phyloP scores from a whole-genome alignment of 2,329 filamentous ascomycete species.

The Zarea fungicola region DNA sequence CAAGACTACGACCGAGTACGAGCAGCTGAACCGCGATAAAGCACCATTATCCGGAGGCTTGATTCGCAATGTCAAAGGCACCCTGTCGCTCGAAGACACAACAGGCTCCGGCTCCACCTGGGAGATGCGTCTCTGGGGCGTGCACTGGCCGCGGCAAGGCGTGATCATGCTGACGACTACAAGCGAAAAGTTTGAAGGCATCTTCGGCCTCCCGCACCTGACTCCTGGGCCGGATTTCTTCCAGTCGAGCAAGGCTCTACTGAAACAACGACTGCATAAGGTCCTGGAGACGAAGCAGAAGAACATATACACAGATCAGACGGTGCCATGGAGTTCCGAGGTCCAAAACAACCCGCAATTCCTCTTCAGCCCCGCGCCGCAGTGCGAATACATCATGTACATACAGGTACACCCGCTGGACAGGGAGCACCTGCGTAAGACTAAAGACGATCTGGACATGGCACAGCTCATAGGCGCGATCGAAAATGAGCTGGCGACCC shows the following conservation, averaged over 20 bases:
- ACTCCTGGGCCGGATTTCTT: slow-evolving; percentile 55
- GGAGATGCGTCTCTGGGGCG: slow-evolving; percentile 74
- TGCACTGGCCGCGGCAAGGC: slow-evolving; percentile 81
- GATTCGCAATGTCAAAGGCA: slow-evolving; percentile 64
- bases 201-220: slow-evolving; percentile 85
- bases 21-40: slow-evolving; percentile 30
- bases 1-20: slow-evolving; percentile 40
- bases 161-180: slow-evolving; percentile 79
- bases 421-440: slow-evolving; percentile 27
- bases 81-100: slow-evolving; percentile 67
- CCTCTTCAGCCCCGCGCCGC: slow-evolving; percentile 54
- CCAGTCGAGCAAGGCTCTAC: slow-evolving; percentile 53
- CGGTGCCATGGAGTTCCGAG: slow-evolving; percentile 72
- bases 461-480: slow-evolving; percentile 45
- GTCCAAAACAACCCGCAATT: slow-evolving; percentile 56
- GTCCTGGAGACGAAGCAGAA: slow-evolving; percentile 61
- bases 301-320: slow-evolving; percentile 47
- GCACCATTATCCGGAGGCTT: slow-evolving; percentile 39
- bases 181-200: slow-evolving; percentile 89
- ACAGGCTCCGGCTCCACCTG: slow-evolving; percentile 63
- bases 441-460: slow-evolving; percentile 28
- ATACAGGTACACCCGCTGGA: slow-evolving; percentile 65
- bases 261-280: slow-evolving; percentile 67
- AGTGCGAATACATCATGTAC: slow-evolving; percentile 87
- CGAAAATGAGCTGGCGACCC: slow-evolving; percentile 58